Conservation (phyloP, 2,329 filamentous ascomycete species). For the Clonostachys sp. region DNA sequence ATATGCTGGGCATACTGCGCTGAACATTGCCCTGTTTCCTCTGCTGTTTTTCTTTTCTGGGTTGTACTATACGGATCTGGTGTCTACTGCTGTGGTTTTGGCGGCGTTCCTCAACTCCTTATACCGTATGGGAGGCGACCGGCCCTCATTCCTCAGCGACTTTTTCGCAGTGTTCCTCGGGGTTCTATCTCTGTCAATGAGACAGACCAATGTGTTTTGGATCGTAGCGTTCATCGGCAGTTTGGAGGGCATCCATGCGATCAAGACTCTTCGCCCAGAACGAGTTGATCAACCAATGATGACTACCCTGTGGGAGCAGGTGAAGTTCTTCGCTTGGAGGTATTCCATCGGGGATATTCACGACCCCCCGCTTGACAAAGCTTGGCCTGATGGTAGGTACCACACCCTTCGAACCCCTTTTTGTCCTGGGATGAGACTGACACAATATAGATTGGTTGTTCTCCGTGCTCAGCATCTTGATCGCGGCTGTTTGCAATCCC, state of each 20-base stretch:
- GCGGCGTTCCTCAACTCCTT: constrained; percentile 59
- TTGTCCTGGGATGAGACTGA: neutral
- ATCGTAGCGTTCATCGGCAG: constrained; percentile 73
- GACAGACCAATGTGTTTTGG: constrained; percentile 98
- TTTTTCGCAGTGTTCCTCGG: constrained; percentile 51
- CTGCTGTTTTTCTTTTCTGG: constrained; percentile 94
- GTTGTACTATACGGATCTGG: constrained; percentile 90
- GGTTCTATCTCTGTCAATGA: constrained; percentile 64
- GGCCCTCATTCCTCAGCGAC: constrained; percentile 28
- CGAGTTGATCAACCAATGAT: constrained; percentile 20
- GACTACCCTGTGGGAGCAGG: constrained; percentile 21
- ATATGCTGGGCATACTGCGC: constrained; percentile 54
- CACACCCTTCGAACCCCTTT: neutral
- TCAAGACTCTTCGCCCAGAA: constrained; percentile 35
- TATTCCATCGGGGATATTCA: constrained; percentile 50
- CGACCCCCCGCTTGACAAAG: constrained; percentile 41
- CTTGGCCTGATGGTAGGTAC: constrained; percentile 45
- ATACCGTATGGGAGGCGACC: constrained; percentile 27
- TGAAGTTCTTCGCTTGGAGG: constrained; percentile 31
- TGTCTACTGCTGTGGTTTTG: constrained; percentile 74
- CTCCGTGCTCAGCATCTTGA: constrained; percentile 57
- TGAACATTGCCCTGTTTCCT: constrained; percentile 84
- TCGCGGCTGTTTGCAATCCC: constrained; percentile 50
- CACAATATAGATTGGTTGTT: constrained; percentile 42
- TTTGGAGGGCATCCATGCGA: constrained; percentile 46